A percentile compares a stretch with the other conserved stretches of the same genome.
These are phyloP conservation scores for Plectosphaerella cucumerina DNA, from an alignment of 2,329 filamentous ascomycete genomes.

Conservation along the genomic window DNA sequence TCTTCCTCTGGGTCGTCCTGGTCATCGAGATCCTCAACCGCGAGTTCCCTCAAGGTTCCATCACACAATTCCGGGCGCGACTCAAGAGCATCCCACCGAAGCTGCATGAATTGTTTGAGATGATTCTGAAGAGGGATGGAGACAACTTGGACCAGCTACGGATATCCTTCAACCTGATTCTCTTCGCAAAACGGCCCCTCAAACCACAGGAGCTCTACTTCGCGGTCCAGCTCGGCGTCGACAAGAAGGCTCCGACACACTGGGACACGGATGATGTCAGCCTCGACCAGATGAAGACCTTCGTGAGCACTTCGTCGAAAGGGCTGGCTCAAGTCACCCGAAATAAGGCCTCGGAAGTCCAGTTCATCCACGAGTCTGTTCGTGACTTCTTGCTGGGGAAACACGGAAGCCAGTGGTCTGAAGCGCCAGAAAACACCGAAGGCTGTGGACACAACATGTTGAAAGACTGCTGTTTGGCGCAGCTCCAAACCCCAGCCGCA, in stretches of 20 bases:
- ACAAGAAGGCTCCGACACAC: background rate
- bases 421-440: background rate
- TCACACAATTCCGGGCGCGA: conserved; percentile 15
- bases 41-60: conserved; percentile 21
- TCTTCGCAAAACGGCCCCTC: conserved; percentile 33
- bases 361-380: conserved; percentile 51
- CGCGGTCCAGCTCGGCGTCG: conserved; percentile 7
- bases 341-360: conserved; percentile 19
- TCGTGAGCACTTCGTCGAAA: conserved; percentile 36
- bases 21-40: conserved; percentile 35
- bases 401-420: conserved; percentile 19
- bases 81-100: conserved; percentile 28
- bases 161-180: conserved; percentile 37
- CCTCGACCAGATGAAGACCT: conserved; percentile 21
- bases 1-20: conserved; percentile 40
- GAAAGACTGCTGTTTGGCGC: background rate
- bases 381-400: conserved; percentile 39
- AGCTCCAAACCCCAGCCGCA: background rate
- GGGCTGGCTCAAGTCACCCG: conserved; percentile 35
- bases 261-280: conserved; percentile 18
- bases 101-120: conserved; percentile 35
- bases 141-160: conserved; percentile 28
- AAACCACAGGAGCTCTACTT: conserved; percentile 30
- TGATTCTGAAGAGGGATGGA: conserved; percentile 35
- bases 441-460: background rate